phyloP scores from a whole-genome alignment of 352 stramenopile genomes.

The Aphanomyces invadans region DNA sequence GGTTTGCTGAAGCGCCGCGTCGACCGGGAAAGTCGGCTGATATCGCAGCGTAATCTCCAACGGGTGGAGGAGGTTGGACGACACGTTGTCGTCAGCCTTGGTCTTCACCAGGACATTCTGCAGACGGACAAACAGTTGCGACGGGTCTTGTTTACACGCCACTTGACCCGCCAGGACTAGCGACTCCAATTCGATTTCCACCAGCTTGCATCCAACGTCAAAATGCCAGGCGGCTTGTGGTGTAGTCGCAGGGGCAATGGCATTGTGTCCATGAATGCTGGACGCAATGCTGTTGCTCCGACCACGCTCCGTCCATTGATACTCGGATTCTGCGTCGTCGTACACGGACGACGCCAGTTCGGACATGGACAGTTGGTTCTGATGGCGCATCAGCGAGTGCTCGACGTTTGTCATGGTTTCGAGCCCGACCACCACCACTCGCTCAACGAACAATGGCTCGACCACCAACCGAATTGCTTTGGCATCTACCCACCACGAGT shows the following conservation, averaged over 20 bases:
- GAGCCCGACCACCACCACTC: background rate
- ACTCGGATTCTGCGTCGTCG: conserved; percentile 17
- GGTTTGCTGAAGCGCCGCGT: background rate
- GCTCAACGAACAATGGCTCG: background rate
- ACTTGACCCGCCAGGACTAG: background rate
- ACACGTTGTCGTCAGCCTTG: background rate
- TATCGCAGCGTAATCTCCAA: background rate
- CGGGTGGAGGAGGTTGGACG: background rate
- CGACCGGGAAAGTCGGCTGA: background rate
- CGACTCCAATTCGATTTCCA: background rate
- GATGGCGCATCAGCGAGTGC: background rate
- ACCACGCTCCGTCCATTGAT: conserved; percentile 23
- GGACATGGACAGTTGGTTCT: conserved; percentile 8
- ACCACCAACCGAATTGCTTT: conserved; percentile 8
- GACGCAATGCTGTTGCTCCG: conserved; percentile 23
- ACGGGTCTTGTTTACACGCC: background rate
- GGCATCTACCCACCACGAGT: background rate
- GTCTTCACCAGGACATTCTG: background rate
- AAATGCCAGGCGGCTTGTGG: background rate
- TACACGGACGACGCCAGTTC: conserved; percentile 14
- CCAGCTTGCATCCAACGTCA: conserved; percentile 7
- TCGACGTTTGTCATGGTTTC: conserved; percentile 9
- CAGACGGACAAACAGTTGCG: background rate
- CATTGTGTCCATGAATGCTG: conserved; percentile 1
- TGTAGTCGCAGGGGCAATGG: background rate